phyloP scores from a whole-genome alignment of 2,329 filamentous ascomycete genomes.

The Laburnicola sp. region DNA sequence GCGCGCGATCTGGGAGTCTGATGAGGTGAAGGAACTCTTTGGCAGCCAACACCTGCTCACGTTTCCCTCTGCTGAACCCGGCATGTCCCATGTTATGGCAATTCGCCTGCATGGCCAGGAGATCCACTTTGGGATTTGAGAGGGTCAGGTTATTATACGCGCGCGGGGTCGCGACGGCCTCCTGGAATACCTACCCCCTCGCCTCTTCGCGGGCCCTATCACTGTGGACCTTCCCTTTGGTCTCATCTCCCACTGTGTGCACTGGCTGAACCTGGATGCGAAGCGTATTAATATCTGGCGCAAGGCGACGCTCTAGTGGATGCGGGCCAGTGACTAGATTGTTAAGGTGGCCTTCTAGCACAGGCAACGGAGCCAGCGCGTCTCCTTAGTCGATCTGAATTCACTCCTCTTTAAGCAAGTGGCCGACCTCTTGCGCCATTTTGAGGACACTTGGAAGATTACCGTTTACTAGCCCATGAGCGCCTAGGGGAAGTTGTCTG shows the following conservation, averaged over 20 bases:
- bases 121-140: conserved; percentile 58
- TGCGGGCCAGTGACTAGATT: conserved; percentile 43
- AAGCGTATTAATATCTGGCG: conserved; percentile 57
- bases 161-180: conserved; percentile 30
- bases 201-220: conserved; percentile 24
- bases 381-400: conserved; percentile 54
- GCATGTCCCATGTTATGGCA: conserved; percentile 55
- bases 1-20: conserved; percentile 50
- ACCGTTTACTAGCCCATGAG: conserved; percentile 52
- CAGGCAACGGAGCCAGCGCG: conserved; percentile 32
- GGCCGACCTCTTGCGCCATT: conserved; percentile 51
- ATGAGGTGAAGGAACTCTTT: conserved; percentile 56
- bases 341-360: conserved; percentile 37
- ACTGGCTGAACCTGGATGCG: conserved; percentile 60
- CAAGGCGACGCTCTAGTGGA: conserved; percentile 45
- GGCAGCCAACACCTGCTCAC: conserved; percentile 55
- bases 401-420: conserved; percentile 47
- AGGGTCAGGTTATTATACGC: conserved; percentile 48
- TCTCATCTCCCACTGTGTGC: conserved; percentile 57
- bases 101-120: conserved; percentile 41
- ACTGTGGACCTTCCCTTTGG: conserved; percentile 54
- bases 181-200: conserved; percentile 41
- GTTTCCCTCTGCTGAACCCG: conserved; percentile 54
- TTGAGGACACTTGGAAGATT: conserved; percentile 51
- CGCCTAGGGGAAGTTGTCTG: conserved; percentile 33